phyloP scores from a whole-genome alignment of 192 early-diverging fungal genomes.

The Entrophospora sp. region DNA sequence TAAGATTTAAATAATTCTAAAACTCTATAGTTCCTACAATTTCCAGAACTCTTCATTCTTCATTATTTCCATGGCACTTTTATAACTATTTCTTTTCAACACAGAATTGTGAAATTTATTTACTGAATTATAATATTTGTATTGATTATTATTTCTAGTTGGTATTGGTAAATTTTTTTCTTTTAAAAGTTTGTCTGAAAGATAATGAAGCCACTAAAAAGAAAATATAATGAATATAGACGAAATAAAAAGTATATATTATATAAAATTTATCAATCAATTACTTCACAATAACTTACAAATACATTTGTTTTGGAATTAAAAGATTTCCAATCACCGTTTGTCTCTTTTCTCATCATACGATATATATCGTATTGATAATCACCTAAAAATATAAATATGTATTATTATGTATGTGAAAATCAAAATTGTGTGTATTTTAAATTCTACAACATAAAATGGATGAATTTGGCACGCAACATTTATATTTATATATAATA shows the following conservation, averaged over 20 bases:
- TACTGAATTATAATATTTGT: neutral
- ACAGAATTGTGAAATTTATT: neutral
- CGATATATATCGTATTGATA: conserved; percentile 69
- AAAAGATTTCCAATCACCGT: conserved; percentile 36
- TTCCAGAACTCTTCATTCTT: neutral
- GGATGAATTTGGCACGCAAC: too few relatives aligned
- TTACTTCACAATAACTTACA: conserved; percentile 25
- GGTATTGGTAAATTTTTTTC: conserved; percentile 25
- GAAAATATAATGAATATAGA: too few relatives aligned
- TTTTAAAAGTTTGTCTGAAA: conserved; percentile 37
- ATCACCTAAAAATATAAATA: conserved; percentile 40
- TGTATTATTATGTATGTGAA: conserved; percentile 10
- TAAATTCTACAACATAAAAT: too few relatives aligned
- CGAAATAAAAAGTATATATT: too few relatives aligned
- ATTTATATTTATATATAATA: too few relatives aligned
- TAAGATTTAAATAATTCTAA: too few relatives aligned
- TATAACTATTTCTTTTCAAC: neutral
- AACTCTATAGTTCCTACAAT: too few relatives aligned
- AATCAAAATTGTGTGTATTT: too few relatives aligned
- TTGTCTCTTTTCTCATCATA: conserved; percentile 45
- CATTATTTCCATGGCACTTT: neutral
- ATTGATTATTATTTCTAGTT: neutral
- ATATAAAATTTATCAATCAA: neutral
- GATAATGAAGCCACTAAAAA: conserved; percentile 40
- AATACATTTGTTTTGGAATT: conserved; percentile 40